A percentile compares a stretch with the other conserved stretches of the same genome.
Conservation (phyloP, 2,329 filamentous ascomycete species). For the Lasiodiplodia gonubiensis region DNA sequence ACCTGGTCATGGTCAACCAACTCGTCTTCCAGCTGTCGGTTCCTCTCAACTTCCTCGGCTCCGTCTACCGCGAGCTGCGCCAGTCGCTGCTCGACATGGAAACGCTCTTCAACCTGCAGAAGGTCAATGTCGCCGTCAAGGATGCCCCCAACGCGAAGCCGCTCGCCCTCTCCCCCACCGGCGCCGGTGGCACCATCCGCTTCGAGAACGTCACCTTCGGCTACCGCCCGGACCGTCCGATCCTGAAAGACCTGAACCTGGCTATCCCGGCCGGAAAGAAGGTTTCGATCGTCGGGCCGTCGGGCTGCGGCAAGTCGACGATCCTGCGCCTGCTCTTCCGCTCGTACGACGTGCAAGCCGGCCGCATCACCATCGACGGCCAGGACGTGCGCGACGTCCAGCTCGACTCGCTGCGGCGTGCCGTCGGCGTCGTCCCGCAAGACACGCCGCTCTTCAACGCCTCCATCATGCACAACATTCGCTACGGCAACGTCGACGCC, state of each 20-base stretch:
- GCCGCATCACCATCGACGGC: slow-evolving; percentile 87
- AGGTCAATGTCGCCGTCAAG: slow-evolving; percentile 86
- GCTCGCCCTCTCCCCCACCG: slow-evolving; percentile 63
- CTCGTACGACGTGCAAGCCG: slow-evolving; percentile 86
- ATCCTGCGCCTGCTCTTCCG: slow-evolving; percentile 89
- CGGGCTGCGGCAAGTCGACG: slow-evolving; percentile 95
- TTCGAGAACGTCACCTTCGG: slow-evolving; percentile 97
- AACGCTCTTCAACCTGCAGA: slow-evolving; percentile 95
- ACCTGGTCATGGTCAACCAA: slow-evolving; percentile 98
- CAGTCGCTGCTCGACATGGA: slow-evolving; percentile 98
- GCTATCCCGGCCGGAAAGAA: slow-evolving; percentile 96
- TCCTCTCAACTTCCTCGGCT: slow-evolving; percentile 96
- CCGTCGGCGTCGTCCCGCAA: slow-evolving; percentile 95
- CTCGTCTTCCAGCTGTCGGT: slow-evolving; percentile 97
- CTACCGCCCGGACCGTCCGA: slow-evolving; percentile 85
- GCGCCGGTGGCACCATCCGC: slow-evolving; percentile 79
- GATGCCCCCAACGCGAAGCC: slow-evolving; percentile 77
- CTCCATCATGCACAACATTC: slow-evolving; percentile 93
- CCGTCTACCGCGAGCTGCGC: slow-evolving; percentile 92
- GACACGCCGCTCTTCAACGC: slow-evolving; percentile 98
- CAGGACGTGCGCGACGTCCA: slow-evolving; percentile 87
- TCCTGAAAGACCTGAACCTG: slow-evolving; percentile 81
- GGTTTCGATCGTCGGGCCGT: slow-evolving; percentile 92
- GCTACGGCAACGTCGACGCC: slow-evolving; percentile 84
- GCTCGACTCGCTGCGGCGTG: slow-evolving; percentile 78